Conservation (phyloP, 768 basidiomycete genomes). For the Russula emetica region DNA sequence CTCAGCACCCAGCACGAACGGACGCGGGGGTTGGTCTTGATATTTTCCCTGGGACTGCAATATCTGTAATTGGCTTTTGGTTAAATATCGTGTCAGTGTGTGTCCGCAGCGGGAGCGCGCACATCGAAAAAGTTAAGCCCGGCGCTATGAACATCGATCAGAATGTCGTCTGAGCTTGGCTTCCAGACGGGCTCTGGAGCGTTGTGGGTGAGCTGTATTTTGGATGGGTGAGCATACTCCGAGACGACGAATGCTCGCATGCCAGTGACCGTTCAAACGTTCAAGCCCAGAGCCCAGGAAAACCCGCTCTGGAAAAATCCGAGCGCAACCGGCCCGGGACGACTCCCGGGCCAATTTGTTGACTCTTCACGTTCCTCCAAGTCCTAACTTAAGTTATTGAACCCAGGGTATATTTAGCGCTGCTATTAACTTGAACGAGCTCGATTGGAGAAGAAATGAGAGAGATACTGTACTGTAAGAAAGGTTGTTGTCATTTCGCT, state of each 20-base stretch:
- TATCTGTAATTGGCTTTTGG: constrained; percentile 52
- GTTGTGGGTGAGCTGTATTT: constrained; percentile 38
- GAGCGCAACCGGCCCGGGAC: too few relatives aligned
- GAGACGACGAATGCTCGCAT: constrained; percentile 82
- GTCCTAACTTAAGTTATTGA: too few relatives aligned
- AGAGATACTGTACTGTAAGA: too few relatives aligned
- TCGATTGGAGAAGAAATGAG: too few relatives aligned
- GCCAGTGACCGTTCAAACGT: too few relatives aligned
- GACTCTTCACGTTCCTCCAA: too few relatives aligned
- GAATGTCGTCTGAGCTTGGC: constrained; percentile 41
- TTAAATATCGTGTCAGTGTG: constrained; percentile 33
- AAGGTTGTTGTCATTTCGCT: too few relatives aligned
- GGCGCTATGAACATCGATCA: constrained; percentile 51
- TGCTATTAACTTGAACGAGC: too few relatives aligned
- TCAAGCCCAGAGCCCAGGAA: not conserved
- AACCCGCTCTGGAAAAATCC: too few relatives aligned
- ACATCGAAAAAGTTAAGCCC: constrained; percentile 45
- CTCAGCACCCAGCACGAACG: constrained; percentile 81
- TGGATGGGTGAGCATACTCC: constrained; percentile 40
- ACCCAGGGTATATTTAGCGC: too few relatives aligned
- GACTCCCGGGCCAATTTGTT: too few relatives aligned
- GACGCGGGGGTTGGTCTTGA: constrained; percentile 76
- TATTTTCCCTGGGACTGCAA: constrained; percentile 88
- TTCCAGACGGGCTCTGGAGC: constrained; percentile 38
- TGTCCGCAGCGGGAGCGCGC: not conserved